Percentiles rank a stretch among this genome's conserved stretches.
phyloP scores from a whole-genome alignment of 768 basidiomycete species.

The Mycena rosella region DNA sequence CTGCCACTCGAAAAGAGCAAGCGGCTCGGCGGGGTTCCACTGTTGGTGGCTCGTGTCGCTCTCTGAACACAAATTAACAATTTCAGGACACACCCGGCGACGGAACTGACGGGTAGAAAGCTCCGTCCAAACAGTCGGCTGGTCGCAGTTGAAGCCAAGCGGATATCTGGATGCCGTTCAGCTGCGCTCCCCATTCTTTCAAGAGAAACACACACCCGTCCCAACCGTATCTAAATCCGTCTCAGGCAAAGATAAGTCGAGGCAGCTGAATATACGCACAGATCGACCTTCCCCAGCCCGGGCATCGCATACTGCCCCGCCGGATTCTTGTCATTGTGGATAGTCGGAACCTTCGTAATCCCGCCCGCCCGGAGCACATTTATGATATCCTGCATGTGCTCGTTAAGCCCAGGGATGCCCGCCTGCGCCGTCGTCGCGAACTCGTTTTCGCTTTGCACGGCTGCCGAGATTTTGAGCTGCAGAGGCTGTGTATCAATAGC shows the following conservation, averaged over 20 bases:
- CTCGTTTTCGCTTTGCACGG: constrained; percentile 62
- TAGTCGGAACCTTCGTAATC: constrained; percentile 52
- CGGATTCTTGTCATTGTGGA: constrained; percentile 51
- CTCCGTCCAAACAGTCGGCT: constrained; percentile 66
- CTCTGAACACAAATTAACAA: constrained; percentile 34
- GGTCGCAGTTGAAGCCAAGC: constrained; percentile 74
- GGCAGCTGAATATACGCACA: constrained; percentile 44
- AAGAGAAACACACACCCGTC: no score
- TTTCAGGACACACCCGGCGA: background rate
- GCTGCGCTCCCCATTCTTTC: no score
- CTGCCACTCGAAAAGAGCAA: constrained; percentile 56
- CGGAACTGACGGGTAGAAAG: constrained; percentile 47
- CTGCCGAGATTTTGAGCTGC: no score
- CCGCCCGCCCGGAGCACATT: constrained; percentile 52
- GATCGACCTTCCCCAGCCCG: constrained; percentile 51
- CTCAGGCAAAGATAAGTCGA: no score
- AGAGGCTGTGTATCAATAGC: background rate
- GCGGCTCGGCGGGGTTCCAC: constrained; percentile 51
- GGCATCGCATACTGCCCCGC: constrained; percentile 45
- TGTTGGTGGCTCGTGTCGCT: constrained; percentile 48
- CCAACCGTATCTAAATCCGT: no score
- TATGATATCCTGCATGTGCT: constrained; percentile 60
- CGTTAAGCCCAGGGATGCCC: constrained; percentile 49
- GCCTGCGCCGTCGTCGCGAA: constrained; percentile 48
- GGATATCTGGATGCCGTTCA: constrained; percentile 68